Evolutionary conservation across 2,329 filamentous ascomycete genomes (phyloP).

Genomic region (Aspergillus vadensis): DNA sequence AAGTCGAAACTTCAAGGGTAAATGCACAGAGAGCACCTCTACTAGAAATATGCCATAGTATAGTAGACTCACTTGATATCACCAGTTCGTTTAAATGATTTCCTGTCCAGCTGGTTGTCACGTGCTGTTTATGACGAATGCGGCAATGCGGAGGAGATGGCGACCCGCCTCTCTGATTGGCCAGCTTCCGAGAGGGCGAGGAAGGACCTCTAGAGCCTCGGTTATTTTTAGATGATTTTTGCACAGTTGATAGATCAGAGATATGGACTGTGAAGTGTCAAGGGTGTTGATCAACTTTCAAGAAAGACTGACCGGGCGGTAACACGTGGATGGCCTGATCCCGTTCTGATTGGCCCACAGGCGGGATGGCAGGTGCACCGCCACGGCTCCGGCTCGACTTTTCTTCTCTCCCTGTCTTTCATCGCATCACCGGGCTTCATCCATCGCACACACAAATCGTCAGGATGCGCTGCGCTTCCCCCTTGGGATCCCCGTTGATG

Average conservation of each 20-base stretch:
- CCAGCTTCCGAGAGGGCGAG: too few species aligned
- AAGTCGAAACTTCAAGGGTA: too few species aligned
- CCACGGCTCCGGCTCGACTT: neutral
- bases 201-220: neutral
- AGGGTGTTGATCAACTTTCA: too few species aligned
- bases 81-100: too few species aligned
- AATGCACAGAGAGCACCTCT: too few species aligned
- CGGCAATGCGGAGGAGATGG: neutral
- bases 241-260: too few species aligned
- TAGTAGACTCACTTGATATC: too few species aligned
- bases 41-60: too few species aligned
- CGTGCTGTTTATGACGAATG: neutral
- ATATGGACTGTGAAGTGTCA: too few species aligned
- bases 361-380: neutral
- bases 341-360: neutral
- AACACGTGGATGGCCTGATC: neutral
- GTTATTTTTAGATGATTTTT: too few species aligned
- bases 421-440: neutral
- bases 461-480: neutral
- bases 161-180: neutral
- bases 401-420: neutral
- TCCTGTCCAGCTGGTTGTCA: neutral
- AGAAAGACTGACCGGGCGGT: neutral
- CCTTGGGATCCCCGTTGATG: neutral
- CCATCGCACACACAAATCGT: neutral